A percentile compares a stretch with the other conserved stretches of the same genome.
Conservation (phyloP, 805 yeast genomes). For the Torulaspora franciscae region DNA sequence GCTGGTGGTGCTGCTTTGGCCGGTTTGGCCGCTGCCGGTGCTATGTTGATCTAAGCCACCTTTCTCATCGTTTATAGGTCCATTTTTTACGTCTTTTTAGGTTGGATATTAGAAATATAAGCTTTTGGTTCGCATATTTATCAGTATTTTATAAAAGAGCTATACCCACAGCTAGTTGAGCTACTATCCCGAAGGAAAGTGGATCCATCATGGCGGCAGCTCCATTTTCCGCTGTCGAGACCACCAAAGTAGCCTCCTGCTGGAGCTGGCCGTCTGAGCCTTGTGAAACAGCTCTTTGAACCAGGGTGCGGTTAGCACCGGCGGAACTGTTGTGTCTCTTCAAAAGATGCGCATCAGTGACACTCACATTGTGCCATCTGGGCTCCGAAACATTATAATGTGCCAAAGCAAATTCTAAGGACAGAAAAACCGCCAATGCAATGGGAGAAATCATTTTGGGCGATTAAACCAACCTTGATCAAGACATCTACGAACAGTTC, state of each 20-base stretch:
- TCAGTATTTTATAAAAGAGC: not conserved
- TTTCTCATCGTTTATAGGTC: constrained; percentile 1
- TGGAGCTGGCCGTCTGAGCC: not conserved
- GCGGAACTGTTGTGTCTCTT: not conserved
- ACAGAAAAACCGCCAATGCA: too few species aligned
- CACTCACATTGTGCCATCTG: not conserved
- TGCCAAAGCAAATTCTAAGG: not conserved
- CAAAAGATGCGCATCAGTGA: too few species aligned
- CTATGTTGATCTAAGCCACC: constrained; percentile 21
- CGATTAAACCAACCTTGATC: too few species aligned
- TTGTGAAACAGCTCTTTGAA: not conserved
- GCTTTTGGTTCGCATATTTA: not conserved
- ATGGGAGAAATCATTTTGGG: too few species aligned
- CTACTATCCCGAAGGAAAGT: not conserved
- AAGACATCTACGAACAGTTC: too few species aligned
- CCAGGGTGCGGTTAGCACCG: not conserved
- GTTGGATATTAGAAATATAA: constrained; percentile 6
- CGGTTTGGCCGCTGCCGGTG: constrained; percentile 28
- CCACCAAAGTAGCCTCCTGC: not conserved
- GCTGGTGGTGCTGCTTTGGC: constrained; percentile 23
- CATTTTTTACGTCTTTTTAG: constrained; percentile 2
- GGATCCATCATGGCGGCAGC: not conserved
- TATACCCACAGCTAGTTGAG: not conserved
- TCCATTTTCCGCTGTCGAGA: not conserved
- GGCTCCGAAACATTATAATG: not conserved